phyloP scores from a whole-genome alignment of 192 early-diverging fungal species.

The Backusella sp. region DNA sequence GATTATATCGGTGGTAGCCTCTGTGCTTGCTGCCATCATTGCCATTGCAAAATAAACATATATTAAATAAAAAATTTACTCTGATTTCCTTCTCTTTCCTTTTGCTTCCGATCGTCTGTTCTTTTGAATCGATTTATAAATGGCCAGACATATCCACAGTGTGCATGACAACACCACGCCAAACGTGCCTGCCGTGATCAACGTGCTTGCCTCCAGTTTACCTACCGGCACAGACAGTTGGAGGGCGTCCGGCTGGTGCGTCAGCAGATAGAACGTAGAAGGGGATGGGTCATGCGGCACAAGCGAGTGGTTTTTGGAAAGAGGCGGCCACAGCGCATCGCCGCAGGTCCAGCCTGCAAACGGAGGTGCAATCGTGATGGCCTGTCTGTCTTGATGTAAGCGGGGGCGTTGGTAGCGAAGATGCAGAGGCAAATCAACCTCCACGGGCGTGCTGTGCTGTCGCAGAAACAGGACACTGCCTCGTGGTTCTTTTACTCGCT shows the following conservation, averaged over 20 bases:
- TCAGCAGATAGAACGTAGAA: not conserved
- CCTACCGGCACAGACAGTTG: slow-evolving; percentile 7
- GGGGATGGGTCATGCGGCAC: not conserved
- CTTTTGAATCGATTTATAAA: slow-evolving; percentile 13
- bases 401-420: slow-evolving; percentile 20
- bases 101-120: slow-evolving; percentile 29
- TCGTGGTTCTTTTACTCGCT: slow-evolving; percentile 11
- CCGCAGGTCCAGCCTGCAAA: slow-evolving; percentile 33
- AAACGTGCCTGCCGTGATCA: slow-evolving; percentile 11
- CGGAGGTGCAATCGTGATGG: slow-evolving; percentile 15
- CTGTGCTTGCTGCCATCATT: slow-evolving; percentile 59
- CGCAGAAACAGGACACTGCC: slow-evolving; percentile 23
- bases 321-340: not conserved
- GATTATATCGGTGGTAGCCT: slow-evolving; percentile 68
- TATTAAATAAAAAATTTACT: slow-evolving; percentile 10
- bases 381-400: not conserved
- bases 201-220: not conserved
- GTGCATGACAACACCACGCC: not conserved
- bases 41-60: slow-evolving; percentile 34
- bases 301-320: not conserved
- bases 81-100: slow-evolving; percentile 37
- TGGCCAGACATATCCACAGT: not conserved
- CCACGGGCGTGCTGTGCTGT: not conserved
- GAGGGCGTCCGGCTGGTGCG: not conserved
- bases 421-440: slow-evolving; percentile 23